A percentile compares a stretch with the other conserved stretches of the same genome.
Conservation (phyloP, 345 rosid species). For the Turnera subulata region DNA sequence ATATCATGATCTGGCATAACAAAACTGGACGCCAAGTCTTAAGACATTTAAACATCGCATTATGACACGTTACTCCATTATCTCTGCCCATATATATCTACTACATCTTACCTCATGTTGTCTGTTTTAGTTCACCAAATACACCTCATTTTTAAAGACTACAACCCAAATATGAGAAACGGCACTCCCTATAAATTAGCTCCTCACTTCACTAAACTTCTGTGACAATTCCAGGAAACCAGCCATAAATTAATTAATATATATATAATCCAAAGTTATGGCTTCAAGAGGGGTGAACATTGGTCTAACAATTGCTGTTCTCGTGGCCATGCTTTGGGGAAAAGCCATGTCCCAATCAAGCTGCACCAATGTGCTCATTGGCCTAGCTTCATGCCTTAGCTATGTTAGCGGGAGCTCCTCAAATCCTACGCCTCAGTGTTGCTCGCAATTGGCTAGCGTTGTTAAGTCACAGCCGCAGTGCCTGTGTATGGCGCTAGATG, state of each 20-base stretch:
- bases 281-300: constrained; percentile 13
- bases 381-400: constrained; percentile 44
- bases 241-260: neutral
- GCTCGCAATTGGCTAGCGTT: constrained; percentile 48
- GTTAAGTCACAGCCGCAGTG: constrained; percentile 47
- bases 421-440: constrained; percentile 49
- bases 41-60: too few relatives aligned
- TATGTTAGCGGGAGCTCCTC: constrained; percentile 37
- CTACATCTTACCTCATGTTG: constrained; percentile 3
- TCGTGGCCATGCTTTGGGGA: constrained; percentile 23
- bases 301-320: constrained; percentile 10
- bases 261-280: constrained; percentile 6
- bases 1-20: too few relatives aligned
- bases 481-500: constrained; percentile 40
- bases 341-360: constrained; percentile 34
- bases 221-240: neutral
- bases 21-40: too few relatives aligned
- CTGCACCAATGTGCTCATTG: constrained; percentile 37
- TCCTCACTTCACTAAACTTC: neutral
- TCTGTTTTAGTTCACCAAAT: constrained; percentile 18
- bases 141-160: neutral
- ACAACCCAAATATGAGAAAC: neutral
- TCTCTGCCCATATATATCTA: too few relatives aligned
- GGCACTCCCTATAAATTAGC: neutral
- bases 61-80: neutral